A percentile compares a stretch with the other conserved stretches of the same genome.
Conservation (phyloP, 2,329 filamentous ascomycete genomes). For the Aspergillus uvarum region DNA sequence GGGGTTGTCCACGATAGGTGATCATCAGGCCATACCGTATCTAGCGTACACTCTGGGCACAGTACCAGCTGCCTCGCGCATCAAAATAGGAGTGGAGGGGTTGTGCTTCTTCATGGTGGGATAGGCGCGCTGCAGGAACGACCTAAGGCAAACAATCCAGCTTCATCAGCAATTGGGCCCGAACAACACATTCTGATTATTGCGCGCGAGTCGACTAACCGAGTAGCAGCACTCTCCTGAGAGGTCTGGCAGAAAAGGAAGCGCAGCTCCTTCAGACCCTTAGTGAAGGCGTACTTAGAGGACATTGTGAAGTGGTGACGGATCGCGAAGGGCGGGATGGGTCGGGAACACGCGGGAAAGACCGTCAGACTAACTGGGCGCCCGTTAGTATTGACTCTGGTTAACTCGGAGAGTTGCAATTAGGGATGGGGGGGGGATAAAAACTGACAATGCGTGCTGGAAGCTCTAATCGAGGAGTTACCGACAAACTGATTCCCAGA, state of each 20-base stretch:
- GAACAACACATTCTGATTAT: neutral
- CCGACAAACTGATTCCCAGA: constrained; percentile 10
- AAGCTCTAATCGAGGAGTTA: neutral
- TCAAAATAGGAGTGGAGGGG: constrained; percentile 86
- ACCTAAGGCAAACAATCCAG: constrained; percentile 51
- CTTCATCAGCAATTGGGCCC: neutral
- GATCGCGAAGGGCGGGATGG: constrained; percentile 3
- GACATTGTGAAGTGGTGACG: constrained; percentile 64
- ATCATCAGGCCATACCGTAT: constrained; percentile 66
- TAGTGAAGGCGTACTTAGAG: constrained; percentile 86
- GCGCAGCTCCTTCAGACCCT: constrained; percentile 88
- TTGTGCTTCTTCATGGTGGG: constrained; percentile 99
- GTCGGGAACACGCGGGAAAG: neutral
- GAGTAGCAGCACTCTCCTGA: constrained; percentile 81
- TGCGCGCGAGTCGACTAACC: constrained; percentile 56
- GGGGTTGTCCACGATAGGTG: neutral
- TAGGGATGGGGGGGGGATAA: constrained; percentile 7
- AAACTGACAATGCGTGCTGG: constrained; percentile 4
- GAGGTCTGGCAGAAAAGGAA: constrained; percentile 97
- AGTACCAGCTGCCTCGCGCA: constrained; percentile 85
- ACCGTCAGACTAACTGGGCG: neutral
- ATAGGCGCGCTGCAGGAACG: constrained; percentile 87
- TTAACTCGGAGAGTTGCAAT: constrained; percentile 9
- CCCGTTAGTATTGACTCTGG: neutral
- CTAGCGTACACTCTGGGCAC: constrained; percentile 84